These are phyloP conservation scores for Boletus pseudo-olivaceus DNA, from an alignment of 768 basidiomycete genomes.

Conservation along the genomic window DNA sequence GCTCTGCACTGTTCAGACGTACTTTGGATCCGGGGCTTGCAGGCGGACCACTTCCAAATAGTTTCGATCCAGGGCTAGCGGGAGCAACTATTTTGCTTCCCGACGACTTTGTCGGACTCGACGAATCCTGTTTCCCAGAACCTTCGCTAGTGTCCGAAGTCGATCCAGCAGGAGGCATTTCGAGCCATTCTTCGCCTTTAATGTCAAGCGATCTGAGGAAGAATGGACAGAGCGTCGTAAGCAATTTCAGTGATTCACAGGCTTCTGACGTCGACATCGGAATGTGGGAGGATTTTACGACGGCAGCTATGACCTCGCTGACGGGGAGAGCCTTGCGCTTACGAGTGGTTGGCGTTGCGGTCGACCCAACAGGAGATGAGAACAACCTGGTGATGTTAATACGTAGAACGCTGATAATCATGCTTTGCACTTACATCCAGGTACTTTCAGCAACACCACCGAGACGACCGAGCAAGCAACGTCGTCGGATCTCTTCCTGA, in stretches of 20 bases:
- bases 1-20: constrained; percentile 58
- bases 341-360: constrained; percentile 52
- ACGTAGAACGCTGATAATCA: background rate
- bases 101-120: constrained; percentile 38
- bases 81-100: constrained; percentile 24
- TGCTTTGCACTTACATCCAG: constrained; percentile 62
- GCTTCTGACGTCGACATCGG: constrained; percentile 79
- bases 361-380: constrained; percentile 54
- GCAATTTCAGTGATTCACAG: constrained; percentile 64
- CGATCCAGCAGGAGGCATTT: constrained; percentile 38
- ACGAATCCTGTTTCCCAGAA: constrained; percentile 7
- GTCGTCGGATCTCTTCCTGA: constrained; percentile 74
- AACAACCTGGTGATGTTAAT: constrained; percentile 49
- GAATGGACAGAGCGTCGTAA: constrained; percentile 73
- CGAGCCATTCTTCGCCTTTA: constrained; percentile 51
- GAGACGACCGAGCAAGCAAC: constrained; percentile 74
- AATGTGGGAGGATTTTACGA: constrained; percentile 78
- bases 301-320: constrained; percentile 61
- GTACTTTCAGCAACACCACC: constrained; percentile 81
- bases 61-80: constrained; percentile 40
- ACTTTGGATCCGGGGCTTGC: constrained; percentile 48
- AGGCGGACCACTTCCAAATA: constrained; percentile 27
- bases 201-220: constrained; percentile 67
- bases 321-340: constrained; percentile 70
- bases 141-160: constrained; percentile 14